Evolutionary conservation across 768 basidiomycete genomes (phyloP).

Genomic region (Calocera cornea): DNA sequence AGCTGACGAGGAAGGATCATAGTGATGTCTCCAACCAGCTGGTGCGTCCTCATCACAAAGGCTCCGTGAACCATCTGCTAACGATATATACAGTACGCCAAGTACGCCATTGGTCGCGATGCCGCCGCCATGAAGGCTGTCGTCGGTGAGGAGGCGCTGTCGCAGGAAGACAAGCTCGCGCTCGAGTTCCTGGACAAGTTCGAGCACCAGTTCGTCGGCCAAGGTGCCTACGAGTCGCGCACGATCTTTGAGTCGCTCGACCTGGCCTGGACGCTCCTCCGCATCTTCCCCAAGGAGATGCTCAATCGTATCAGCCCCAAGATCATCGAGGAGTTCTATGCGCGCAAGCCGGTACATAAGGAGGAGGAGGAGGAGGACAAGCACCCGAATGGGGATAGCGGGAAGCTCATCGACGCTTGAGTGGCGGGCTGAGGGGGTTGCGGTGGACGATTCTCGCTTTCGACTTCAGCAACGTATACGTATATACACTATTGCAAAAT

Average conservation of each 20-base stretch:
- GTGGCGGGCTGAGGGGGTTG: neutral
- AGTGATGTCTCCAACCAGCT: constrained; percentile 98
- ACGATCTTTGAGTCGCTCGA: constrained; percentile 96
- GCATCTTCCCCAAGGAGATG: constrained; percentile 98
- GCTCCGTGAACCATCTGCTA: constrained; percentile 13
- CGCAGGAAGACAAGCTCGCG: constrained; percentile 88
- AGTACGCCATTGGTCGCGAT: constrained; percentile 95
- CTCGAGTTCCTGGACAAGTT: constrained; percentile 97
- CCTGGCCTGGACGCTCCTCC: constrained; percentile 88
- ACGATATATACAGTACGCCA: constrained; percentile 57
- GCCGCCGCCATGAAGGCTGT: constrained; percentile 99
- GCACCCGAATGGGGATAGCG: neutral
- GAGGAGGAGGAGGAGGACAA: constrained; percentile 35
- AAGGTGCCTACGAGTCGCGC: constrained; percentile 90
- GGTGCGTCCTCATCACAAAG: constrained; percentile 35
- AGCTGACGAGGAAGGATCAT: constrained; percentile 94
- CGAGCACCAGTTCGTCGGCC: constrained; percentile 92
- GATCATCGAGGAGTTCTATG: constrained; percentile 89
- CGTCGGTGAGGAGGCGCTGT: constrained; percentile 94
- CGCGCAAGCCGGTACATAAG: constrained; percentile 63
- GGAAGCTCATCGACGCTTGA: constrained; percentile 1
- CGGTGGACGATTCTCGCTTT: neutral
- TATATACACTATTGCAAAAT: neutral
- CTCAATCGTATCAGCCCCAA: constrained; percentile 95
- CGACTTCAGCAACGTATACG: neutral